Conservation (phyloP, 108 stramenopile species). For the Seminavis robusta region DNA sequence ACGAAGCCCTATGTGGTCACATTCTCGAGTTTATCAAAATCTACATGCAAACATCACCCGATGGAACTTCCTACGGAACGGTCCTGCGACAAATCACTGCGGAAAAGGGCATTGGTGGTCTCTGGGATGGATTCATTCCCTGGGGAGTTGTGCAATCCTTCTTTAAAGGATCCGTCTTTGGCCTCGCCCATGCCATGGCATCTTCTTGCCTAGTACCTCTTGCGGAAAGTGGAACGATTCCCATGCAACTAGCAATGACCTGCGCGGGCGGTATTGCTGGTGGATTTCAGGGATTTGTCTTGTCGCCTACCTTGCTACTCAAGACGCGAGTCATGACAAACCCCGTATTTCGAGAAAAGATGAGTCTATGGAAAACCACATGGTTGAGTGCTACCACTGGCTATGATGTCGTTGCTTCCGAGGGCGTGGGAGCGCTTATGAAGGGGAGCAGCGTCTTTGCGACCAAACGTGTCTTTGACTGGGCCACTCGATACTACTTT, state of each 20-base stretch:
- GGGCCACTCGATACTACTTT: slow-evolving; percentile 55
- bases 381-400: slow-evolving; percentile 30
- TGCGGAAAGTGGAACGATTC: slow-evolving; percentile 17
- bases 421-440: slow-evolving; percentile 47
- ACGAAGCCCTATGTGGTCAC: slow-evolving; percentile 33
- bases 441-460: slow-evolving; percentile 57
- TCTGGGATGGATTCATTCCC: slow-evolving; percentile 69
- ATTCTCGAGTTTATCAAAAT: slow-evolving; percentile 61
- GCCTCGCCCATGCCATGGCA: slow-evolving; percentile 36
- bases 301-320: slow-evolving; percentile 55
- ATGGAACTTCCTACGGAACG: slow-evolving; percentile 20
- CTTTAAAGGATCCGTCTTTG: slow-evolving; percentile 53
- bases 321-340: slow-evolving; percentile 81
- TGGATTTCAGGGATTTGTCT: slow-evolving; percentile 53
- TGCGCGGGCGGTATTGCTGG: slow-evolving; percentile 51
- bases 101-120: slow-evolving; percentile 52
- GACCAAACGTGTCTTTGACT: slow-evolving; percentile 61
- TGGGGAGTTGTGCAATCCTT: slow-evolving; percentile 63
- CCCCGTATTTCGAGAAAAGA: slow-evolving; percentile 43
- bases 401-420: slow-evolving; percentile 30
- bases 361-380: slow-evolving; percentile 23
- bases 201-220: slow-evolving; percentile 11
- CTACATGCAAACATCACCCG: slow-evolving; percentile 33
- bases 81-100: slow-evolving; percentile 31
- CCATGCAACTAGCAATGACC: slow-evolving; percentile 22